These are phyloP conservation scores for Russula olivacea DNA, from an alignment of 768 basidiomycete species.

Conservation along the genomic window DNA sequence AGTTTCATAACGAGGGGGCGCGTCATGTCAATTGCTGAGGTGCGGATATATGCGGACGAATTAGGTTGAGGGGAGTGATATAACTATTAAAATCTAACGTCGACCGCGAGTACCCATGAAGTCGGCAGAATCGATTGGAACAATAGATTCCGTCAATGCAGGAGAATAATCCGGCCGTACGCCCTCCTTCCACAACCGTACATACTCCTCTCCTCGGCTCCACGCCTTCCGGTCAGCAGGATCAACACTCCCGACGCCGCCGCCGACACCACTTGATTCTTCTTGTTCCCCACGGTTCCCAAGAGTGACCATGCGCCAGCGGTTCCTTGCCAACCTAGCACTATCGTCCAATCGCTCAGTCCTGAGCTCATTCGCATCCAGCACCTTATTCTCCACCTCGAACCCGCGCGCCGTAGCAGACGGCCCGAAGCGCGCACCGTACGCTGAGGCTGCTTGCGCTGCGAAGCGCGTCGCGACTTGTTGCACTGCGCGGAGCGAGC, in stretches of 20 bases:
- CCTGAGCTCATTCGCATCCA: constrained; percentile 52
- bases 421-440: constrained; percentile 59
- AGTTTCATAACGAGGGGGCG: too few species aligned
- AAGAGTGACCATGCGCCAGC: constrained; percentile 56
- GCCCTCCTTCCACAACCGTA: constrained; percentile 65
- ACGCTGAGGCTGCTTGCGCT: constrained; percentile 67
- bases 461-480: constrained; percentile 74
- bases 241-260: background rate
- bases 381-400: constrained; percentile 52
- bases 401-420: constrained; percentile 58
- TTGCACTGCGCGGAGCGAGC: constrained; percentile 78
- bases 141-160: constrained; percentile 38
- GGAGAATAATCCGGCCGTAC: constrained; percentile 62
- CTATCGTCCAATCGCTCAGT: constrained; percentile 54
- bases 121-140: background rate
- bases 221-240: constrained; percentile 42
- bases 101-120: constrained; percentile 12
- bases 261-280: background rate
- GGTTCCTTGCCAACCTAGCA: constrained; percentile 58
- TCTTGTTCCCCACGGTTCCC: background rate
- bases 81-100: background rate
- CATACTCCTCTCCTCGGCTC: constrained; percentile 71
- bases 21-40: background rate
- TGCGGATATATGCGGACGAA: background rate
- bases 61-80: background rate